These are phyloP conservation scores for Pseudogymnoascus verrucosus DNA, from an alignment of 2,329 filamentous ascomycete species.

Conservation along the genomic window DNA sequence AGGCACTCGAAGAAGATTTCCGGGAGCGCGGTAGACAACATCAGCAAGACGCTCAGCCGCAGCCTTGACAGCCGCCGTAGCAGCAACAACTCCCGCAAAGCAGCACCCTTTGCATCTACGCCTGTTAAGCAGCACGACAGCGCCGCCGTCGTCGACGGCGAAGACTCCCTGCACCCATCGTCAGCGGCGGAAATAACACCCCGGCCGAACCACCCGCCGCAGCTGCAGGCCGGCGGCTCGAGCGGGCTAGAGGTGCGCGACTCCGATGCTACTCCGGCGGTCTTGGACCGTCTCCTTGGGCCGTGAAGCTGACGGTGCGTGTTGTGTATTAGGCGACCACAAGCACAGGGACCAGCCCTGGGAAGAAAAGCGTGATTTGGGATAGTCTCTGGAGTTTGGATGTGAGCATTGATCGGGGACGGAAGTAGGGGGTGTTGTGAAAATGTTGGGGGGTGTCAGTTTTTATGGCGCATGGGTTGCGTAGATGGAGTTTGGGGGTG, in stretches of 20 bases:
- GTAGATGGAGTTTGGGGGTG: neutral
- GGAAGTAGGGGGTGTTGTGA: no score
- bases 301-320: slow-evolving; percentile 9
- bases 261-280: slow-evolving; percentile 1
- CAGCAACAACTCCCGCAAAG: slow-evolving; percentile 77
- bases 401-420: slow-evolving; percentile 43
- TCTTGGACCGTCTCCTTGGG: slow-evolving; percentile 8
- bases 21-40: slow-evolving; percentile 56
- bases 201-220: neutral
- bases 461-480: neutral
- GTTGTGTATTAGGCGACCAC: slow-evolving; percentile 33
- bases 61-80: slow-evolving; percentile 87
- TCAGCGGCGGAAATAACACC: neutral
- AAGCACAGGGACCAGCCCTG: slow-evolving; percentile 31
- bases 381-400: slow-evolving; percentile 55
- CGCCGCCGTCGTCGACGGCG: slow-evolving; percentile 9
- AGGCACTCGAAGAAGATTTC: slow-evolving; percentile 35
- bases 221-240: slow-evolving; percentile 6
- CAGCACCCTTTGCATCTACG: slow-evolving; percentile 36
- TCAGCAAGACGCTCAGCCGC: slow-evolving; percentile 72
- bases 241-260: slow-evolving; percentile 10
- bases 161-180: slow-evolving; percentile 5
- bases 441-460: no score
- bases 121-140: slow-evolving; percentile 16
- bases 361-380: slow-evolving; percentile 51